Evolutionary conservation across 2,329 filamentous ascomycete species (phyloP), one percentile per base, ranked within the genome.

Genomic region (Botrytis elliptica): DNA sequence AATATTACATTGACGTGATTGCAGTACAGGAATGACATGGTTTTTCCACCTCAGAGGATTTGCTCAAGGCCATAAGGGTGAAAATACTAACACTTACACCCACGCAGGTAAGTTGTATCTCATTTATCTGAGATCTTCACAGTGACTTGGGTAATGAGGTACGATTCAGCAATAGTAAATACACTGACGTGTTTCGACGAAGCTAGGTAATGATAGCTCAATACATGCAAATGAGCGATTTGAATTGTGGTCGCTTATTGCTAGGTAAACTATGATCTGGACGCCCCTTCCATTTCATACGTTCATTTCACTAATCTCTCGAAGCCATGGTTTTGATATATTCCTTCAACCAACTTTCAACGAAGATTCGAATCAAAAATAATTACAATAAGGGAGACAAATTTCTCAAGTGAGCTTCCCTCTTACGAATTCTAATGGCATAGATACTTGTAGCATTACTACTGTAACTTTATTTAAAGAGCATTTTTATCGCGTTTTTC

Each of bases 401-500:
- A 18, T n/a, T 29, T 29, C n/a, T 14, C 14, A 9, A 29, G 14
- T 29, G 25, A 3, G 6, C 6, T 29, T 29, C 1, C 25, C 14
- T 29, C n/a, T 29, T 18, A 55, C 52, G 0, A 29, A 55, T 9
- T 29, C 3, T 4, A 55, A 55, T 29, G 3, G n/a, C n/a, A 29
- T 16, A 0, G 1, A 29, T 29, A 55, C 14, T 29, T 55, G 14
- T 29, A 9, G 6, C 6, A 55, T 55, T 29, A 29, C 14, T 8
- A 55, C 2, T 1, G 14, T 9, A 55, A 29, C 12, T 18, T 9
- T 1, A 36, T 10, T 18, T 4, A 7, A 22, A 29, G 12, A 25
- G 10, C 0, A 3, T 33, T 1, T 25, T 4, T 38, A 25, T 25
- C 20, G 20, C 3, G 9, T 22, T 6, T 25, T 8, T 10, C 4